Percentiles rank a stretch among this genome's conserved stretches.
Evolutionary conservation across 192 early-diverging fungal species (phyloP).

Genomic region (Paraglomus occultum): DNA sequence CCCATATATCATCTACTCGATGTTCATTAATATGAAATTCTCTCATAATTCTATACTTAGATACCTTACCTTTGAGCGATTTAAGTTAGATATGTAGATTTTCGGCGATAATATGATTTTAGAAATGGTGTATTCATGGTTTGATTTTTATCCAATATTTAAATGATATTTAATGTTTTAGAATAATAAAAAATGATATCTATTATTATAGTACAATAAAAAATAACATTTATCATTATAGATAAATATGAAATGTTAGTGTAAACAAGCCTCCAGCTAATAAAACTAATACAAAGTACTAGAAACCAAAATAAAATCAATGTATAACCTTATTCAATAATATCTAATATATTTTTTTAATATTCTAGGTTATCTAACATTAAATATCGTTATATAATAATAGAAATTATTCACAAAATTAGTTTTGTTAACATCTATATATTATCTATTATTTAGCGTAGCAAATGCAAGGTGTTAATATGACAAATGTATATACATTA

Average conservation of each 20-base stretch:
- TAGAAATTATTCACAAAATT: constrained; percentile 6
- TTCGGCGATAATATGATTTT: constrained; percentile 19
- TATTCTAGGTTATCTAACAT: constrained; percentile 20
- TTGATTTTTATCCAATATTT: constrained; percentile 8
- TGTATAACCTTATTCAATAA: not conserved
- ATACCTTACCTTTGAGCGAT: constrained; percentile 17
- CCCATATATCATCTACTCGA: constrained; percentile 18
- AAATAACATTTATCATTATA: constrained; percentile 16
- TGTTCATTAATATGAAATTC: constrained; percentile 27
- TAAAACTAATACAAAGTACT: not conserved
- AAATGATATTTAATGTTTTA: constrained; percentile 11
- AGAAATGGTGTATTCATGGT: constrained; percentile 21
- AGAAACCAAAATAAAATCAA: not conserved
- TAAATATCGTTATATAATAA: constrained; percentile 20
- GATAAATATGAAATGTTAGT: constrained; percentile 16
- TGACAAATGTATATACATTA: constrained; percentile 12
- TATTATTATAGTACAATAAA: constrained; percentile 24
- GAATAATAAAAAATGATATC: constrained; percentile 20
- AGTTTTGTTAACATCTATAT: too few relatives aligned
- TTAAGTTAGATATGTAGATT: constrained; percentile 20
- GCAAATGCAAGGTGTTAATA: too few relatives aligned
- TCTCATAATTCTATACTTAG: constrained; percentile 24
- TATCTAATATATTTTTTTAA: constrained; percentile 20
- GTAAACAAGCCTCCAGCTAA: not conserved
- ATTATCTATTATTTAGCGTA: too few relatives aligned